Evolutionary conservation across 1,284 basidiomycete genomes (phyloP).

Genomic region (Leccinum cinnamomeum): DNA sequence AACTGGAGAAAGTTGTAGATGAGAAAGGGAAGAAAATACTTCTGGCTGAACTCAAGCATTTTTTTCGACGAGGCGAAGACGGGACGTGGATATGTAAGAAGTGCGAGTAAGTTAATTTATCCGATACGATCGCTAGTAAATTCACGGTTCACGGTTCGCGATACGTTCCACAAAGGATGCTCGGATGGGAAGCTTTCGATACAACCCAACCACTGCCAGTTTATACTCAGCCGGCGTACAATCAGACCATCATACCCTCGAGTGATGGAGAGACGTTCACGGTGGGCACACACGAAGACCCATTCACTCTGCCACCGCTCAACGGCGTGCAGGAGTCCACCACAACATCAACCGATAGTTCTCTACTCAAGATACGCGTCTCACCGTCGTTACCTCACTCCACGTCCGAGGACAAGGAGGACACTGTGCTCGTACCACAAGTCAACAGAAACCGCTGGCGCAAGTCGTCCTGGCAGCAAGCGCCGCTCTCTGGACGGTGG

Average conservation of each 20-base stretch:
- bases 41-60: no score
- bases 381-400: not conserved
- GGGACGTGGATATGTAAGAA: no score
- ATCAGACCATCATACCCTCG: constrained; percentile 23
- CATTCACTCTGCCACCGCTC: not conserved
- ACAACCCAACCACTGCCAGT: not conserved
- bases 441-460: not conserved
- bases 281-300: constrained; percentile 27
- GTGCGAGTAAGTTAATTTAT: no score
- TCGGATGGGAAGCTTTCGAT: constrained; percentile 15
- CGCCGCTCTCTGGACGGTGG: constrained; percentile 8
- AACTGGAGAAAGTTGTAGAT: no score
- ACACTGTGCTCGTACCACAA: not conserved
- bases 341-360: not conserved
- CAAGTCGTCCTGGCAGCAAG: not conserved
- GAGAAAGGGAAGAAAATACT: no score
- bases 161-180: constrained; percentile 16
- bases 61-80: no score
- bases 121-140: constrained; percentile 30
- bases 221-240: constrained; percentile 2
- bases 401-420: not conserved
- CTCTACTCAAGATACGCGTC: constrained; percentile 8
- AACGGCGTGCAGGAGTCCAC: not conserved
- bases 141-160: constrained; percentile 34
- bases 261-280: constrained; percentile 30